Evolutionary conservation across 2,329 filamentous ascomycete genomes (phyloP), one percentile per base, ranked within the genome.

Genomic region (Sclerotinia spermophila): DNA sequence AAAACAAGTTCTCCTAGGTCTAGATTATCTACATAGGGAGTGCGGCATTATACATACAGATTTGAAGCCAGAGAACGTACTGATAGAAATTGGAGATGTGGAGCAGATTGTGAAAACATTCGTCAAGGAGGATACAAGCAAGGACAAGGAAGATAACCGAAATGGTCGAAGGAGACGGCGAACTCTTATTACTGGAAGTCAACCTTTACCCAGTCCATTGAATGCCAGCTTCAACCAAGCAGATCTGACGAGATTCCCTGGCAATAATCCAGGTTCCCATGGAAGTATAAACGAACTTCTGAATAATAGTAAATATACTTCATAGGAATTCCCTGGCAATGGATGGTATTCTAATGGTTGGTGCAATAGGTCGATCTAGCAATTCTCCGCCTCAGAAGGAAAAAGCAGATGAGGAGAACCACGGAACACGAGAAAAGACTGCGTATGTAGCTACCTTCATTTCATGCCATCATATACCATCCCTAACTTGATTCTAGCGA

Each of bases 1-100:
- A 42, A 98, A 98, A 82, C 96, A 99, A 83, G 96, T 98, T 15
- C 86, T 99, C 62, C 88, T 99, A 40, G 96, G 96, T 55, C 86
- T 99, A 74, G 96, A 99, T 81, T 98, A 98, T 80, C 87, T 99
- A 53, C 96, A 99, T 81, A 90, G 96, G 77, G 95, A 99, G 82
- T 99, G 96, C 82, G 96, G 96, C 79, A 98, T 99, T 82, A 97
- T 99, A 79, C 96, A 99, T 82, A 98, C 96, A 72, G 95, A 97
- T 80, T 83, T 98, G 76, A 97, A 99, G 82, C 96, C 48, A 62
- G 96, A 99, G 81, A 99, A 99, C 79, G 96, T 99, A 44, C 85
- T 99, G 75, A 98, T 99, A 80, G 96, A 99, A 82, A 98, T 99
- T 79, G 96, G 96, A 75, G 96, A 99, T 77, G 96, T 99, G 65